These are phyloP conservation scores for Lipomyces orientalis DNA, from an alignment of 805 yeast species.

Conservation along the genomic window DNA sequence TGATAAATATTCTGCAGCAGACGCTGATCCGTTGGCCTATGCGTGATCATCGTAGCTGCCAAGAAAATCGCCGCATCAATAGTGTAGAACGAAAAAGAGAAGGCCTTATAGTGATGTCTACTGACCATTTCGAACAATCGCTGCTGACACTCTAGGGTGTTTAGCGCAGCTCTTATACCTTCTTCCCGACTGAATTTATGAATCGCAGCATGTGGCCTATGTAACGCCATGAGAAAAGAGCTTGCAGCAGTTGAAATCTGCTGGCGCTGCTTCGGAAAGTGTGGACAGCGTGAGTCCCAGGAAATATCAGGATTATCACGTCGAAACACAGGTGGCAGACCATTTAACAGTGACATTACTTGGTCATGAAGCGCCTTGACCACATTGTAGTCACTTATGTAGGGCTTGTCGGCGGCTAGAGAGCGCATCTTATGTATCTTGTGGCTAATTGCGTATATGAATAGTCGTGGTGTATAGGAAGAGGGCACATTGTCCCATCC, in stretches of 20 bases:
- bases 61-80: conserved; percentile 7
- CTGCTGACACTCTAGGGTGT: conserved; percentile 5
- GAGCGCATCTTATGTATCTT: conserved; percentile 5
- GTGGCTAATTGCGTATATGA: conserved; percentile 1
- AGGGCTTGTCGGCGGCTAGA: conserved; percentile 1
- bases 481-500: conserved; percentile 1
- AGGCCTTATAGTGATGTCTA: conserved; percentile 1
- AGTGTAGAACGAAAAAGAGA: conserved; percentile 6
- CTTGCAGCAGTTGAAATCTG: neutral
- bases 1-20: neutral
- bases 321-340: conserved; percentile 7
- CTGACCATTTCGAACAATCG: conserved; percentile 7
- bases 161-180: conserved; percentile 5
- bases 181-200: conserved; percentile 1
- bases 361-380: conserved; percentile 4
- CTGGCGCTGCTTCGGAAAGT: conserved; percentile 7
- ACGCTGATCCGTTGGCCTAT: conserved; percentile 6
- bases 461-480: conserved; percentile 1
- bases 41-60: neutral
- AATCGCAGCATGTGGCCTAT: conserved; percentile 5
- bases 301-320: conserved; percentile 4
- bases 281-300: conserved; percentile 1
- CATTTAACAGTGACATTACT: conserved; percentile 5
- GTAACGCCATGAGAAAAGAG: conserved; percentile 7
- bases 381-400: conserved; percentile 5